phyloP scores from a whole-genome alignment of 352 stramenopile genomes.

The Peronospora farinosa region DNA sequence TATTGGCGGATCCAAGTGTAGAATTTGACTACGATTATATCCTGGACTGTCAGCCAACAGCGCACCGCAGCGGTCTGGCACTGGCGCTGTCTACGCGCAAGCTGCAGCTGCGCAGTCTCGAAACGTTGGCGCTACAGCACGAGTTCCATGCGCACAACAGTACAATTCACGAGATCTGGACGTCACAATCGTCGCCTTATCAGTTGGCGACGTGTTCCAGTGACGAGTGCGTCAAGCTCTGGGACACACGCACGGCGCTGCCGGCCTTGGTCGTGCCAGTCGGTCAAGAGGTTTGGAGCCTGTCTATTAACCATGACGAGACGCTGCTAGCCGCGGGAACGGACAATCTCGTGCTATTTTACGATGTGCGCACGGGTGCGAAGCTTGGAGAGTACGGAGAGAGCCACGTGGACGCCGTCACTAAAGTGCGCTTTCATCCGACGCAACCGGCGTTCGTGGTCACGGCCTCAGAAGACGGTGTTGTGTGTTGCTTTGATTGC shows the following conservation, averaged over 20 bases:
- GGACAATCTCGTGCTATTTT: slow-evolving; percentile 77
- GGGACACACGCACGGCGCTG: slow-evolving; percentile 58
- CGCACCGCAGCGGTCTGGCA: slow-evolving; percentile 46
- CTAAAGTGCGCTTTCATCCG: slow-evolving; percentile 84
- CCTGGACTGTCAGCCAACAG: slow-evolving; percentile 66
- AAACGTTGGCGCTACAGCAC: slow-evolving; percentile 55
- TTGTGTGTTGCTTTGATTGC: slow-evolving; percentile 88
- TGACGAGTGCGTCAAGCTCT: slow-evolving; percentile 82
- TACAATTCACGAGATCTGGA: slow-evolving; percentile 80
- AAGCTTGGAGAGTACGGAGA: slow-evolving; percentile 80
- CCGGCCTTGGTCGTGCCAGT: slow-evolving; percentile 60
- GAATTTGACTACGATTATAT: slow-evolving; percentile 86
- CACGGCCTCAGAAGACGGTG: slow-evolving; percentile 86
- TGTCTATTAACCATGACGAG: slow-evolving; percentile 67
- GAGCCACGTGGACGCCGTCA: slow-evolving; percentile 86
- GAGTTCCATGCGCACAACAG: slow-evolving; percentile 74
- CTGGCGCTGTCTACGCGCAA: slow-evolving; percentile 63
- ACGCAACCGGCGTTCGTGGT: slow-evolving; percentile 68
- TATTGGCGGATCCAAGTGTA: slow-evolving; percentile 39
- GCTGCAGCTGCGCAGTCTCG: slow-evolving; percentile 62
- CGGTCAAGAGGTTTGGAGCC: slow-evolving; percentile 71
- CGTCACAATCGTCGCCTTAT: slow-evolving; percentile 51
- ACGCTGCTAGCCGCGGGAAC: slow-evolving; percentile 69
- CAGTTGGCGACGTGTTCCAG: slow-evolving; percentile 80
- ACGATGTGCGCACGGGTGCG: slow-evolving; percentile 62